Base-by-base conservation (phyloP, 768 basidiomycete species). In the Rhodotorula babjevae region DNA sequence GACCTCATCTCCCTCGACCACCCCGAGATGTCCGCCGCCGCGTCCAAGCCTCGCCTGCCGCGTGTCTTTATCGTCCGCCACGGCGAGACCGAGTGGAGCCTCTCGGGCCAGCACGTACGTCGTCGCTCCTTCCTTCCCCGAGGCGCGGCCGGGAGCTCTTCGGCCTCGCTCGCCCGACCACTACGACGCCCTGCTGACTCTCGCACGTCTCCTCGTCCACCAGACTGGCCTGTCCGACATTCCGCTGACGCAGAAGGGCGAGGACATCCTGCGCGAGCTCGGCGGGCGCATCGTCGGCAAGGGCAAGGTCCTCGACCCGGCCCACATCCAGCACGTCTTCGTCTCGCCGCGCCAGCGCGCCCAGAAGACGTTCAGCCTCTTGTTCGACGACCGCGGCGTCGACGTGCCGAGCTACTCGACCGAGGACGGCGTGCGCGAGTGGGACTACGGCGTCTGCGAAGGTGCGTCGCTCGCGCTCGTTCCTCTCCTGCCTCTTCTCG, bases 51-150 rank as follows among this genome's bases (percentile, higher is more conserved):
- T 16, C 46, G 71, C 21, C 56, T 72, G 9, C 91, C 91, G 46
- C 86, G 91, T 66, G 82, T 93, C 61, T 90, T 91, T 80, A 82
- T 93, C 60, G 84, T 93, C 76, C 86, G 91, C 71, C 91, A 93
- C 80, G 92, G 92, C 46, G 90, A 96, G 83, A 97, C 94, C 3
- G 93, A 94, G 80, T 97, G 93, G 93, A 91, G 91, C 27, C 78
- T 89, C 57, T 93, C 90, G 77, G 93, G 92, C 76, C 67, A 69
- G 87, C 64, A 63, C 29, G 47, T 57, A 25, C 36, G 25, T 67
- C 40, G n/a, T n/a, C n/a, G n/a, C 63, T 47, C 31, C 49, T 16
- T 57, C 59, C 47, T 56, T n/a, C n/a, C n/a, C n/a, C n/a, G n/a
- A n/a, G n/a, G n/a, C n/a, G n/a, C n/a, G n/a, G n/a, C n/a, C n/a